Conservation (phyloP, 2,329 filamentous ascomycete species). For the Clonostachys byssicola region DNA sequence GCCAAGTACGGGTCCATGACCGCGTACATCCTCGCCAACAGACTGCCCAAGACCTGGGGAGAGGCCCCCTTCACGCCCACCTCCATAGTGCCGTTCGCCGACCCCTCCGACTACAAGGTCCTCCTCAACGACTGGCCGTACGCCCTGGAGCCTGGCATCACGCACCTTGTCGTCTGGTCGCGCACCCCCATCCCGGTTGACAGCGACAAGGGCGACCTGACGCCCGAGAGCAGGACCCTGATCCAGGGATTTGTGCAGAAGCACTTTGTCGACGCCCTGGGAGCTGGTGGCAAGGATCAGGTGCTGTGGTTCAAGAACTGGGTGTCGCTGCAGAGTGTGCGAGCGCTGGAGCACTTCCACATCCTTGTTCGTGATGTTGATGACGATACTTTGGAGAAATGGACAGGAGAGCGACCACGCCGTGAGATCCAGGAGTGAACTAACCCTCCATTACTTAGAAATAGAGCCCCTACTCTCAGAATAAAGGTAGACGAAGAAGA, state of each 20-base stretch:
- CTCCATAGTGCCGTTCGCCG: slow-evolving; percentile 46
- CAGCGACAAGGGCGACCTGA: slow-evolving; percentile 66
- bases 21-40: slow-evolving; percentile 69
- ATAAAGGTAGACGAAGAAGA: background rate
- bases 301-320: slow-evolving; percentile 94
- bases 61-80: slow-evolving; percentile 48
- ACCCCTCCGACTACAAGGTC: slow-evolving; percentile 60
- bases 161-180: slow-evolving; percentile 91
- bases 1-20: slow-evolving; percentile 75
- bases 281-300: slow-evolving; percentile 38
- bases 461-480: background rate
- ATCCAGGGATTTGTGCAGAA: slow-evolving; percentile 67
- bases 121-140: slow-evolving; percentile 95
- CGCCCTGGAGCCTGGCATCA: slow-evolving; percentile 59
- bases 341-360: slow-evolving; percentile 86
- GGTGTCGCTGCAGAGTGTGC: slow-evolving; percentile 81
- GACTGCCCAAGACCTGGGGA: slow-evolving; percentile 66
- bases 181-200: slow-evolving; percentile 78
- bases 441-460: background rate
- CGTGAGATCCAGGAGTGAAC: slow-evolving; percentile 5
- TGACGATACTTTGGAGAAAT: slow-evolving; percentile 45
- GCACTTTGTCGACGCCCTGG: slow-evolving; percentile 61
- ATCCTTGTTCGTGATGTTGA: slow-evolving; percentile 59
- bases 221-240: slow-evolving; percentile 55
- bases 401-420: slow-evolving; percentile 42